Evolutionary conservation across 257 asterid genomes (phyloP).

Genomic region (Leonotis leonurus): DNA sequence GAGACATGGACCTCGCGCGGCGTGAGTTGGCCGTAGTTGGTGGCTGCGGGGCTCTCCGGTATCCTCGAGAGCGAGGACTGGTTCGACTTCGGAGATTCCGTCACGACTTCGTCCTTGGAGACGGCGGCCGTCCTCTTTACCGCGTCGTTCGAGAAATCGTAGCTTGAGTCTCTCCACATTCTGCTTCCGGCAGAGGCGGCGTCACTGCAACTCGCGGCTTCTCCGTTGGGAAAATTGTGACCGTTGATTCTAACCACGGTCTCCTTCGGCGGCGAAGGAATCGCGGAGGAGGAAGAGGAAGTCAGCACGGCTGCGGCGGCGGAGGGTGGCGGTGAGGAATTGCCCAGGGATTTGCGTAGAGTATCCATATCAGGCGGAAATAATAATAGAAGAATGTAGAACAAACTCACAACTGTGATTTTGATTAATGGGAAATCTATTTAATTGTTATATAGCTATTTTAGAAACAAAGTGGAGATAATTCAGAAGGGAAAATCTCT

Average conservation of each 20-base stretch:
- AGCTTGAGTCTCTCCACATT: no score
- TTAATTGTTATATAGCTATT: no score
- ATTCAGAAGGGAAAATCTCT: not conserved
- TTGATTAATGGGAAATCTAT: not conserved
- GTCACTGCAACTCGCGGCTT: not conserved
- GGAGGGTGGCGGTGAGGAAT: conserved; percentile 15
- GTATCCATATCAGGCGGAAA: conserved; percentile 21
- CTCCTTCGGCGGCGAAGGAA: conserved; percentile 25
- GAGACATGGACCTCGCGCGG: no score
- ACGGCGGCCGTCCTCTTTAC: no score
- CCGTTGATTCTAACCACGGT: conserved; percentile 5
- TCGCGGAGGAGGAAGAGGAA: conserved; percentile 23
- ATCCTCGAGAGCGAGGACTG: no score
- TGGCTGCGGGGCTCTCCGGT: no score
- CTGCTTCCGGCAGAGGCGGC: no score
- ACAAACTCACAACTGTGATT: not conserved
- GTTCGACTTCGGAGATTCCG: no score
- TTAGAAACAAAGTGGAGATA: conserved; percentile 7
- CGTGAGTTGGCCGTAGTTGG: no score
- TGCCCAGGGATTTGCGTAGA: conserved; percentile 28
- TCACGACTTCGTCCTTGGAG: no score
- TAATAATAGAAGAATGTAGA: no score
- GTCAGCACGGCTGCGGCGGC: conserved; percentile 12
- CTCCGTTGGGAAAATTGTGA: not conserved
- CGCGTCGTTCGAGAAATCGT: no score